Base-by-base conservation (phyloP, 176 grass and related monocot genomes). In the Carex cristatella region DNA sequence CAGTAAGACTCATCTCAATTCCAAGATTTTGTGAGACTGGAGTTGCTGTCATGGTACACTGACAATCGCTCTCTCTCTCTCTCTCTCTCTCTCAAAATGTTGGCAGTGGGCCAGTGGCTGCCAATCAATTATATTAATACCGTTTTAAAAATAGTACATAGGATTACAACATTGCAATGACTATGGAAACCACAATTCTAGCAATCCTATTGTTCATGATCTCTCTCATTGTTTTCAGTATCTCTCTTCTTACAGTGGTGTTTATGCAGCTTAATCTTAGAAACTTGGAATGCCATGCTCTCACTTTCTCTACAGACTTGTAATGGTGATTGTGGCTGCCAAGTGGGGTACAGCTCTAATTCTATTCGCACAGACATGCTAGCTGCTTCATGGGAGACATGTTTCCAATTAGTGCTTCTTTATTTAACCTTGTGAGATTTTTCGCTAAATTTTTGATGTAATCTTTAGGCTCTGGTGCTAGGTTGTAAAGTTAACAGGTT, bases 1-100 rank as follows among this genome's bases (percentile, higher is more conserved):
- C 85, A 1, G 91, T 98, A 56, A 94, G 91, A 82, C 88, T 98
- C 58, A 95, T 98, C 68, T 92, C 89, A 75, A 95, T 95, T 60
- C 95, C 95, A 3, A 95, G 67, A 83, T 98, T 98, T 90, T 94
- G 88, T 73, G 86, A 98, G 4, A 95, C 86, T 84, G 93, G 93
- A 86, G 88, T 94, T 80, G 91, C 91, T 49, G 88, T 98, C 9
- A 87, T 92, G 95, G 95, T 98, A 93, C 65, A 87, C 85, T 66
- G 18, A 64, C 64, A 76, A 75, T 30, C 46, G n/a, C 11, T 74
- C 38, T 84, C 63, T 84, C 62, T 79, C 38, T 84, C 62, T 79
- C 38, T 61, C 69, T 69, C 6, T 57, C 61, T 1, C 23, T 23
- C 23, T 23, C 23, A 23, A 23, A 23, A 23, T 23, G 23, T 23